Evolutionary conservation across 352 stramenopile genomes (phyloP), one percentile per base, ranked within the genome.

Genomic region (Phytopythium ostracodes): DNA sequence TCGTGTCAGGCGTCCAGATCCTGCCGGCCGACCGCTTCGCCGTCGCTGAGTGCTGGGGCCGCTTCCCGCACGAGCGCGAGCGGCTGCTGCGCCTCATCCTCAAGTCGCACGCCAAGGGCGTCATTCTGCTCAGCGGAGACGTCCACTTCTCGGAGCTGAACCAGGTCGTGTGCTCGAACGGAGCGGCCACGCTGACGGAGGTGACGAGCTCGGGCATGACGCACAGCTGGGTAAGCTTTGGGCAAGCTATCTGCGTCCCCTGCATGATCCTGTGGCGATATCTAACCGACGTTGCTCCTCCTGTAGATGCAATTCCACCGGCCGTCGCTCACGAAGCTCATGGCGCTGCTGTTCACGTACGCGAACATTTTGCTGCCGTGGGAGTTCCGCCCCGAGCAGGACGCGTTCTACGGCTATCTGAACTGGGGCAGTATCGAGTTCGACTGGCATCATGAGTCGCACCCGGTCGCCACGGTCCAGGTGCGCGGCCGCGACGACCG

Each of bases 401-500:
- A 87, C 56, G 63, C 82, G 49, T 94, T 88, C 65, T 96, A 94
- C 56, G 85, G 92, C 27, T 87, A 88, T 47, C 67, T 97, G 27
- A 98, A 98, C 71, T 97, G 95, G 84, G 94, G 85, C n/a, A 89
- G 95, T 52, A 84, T 98, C 46, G 84, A 97, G 33, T 88, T 98
- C 59, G 91, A 98, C 75, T 98, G 89, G 87, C 60, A 84, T 3
- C 59, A 50, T 55, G 60, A 75, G 62, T 64, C 75, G 1, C 61
- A 85, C 52, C 79, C 84, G 4, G 59, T 91, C 4, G 84, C 84
- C 3, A 76, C 76, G 12, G 82, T 93, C 27, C 69, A 75, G 53
- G 74, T 83, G 4, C 79, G 77, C 46, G 81, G 81, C 44, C 68
- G 70, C 12, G 84, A 93, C 63, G 70, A 89, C 56, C 22, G 76